Conservation (phyloP, 495 filamentous ascomycete species). For the Hypoxylon intermedium region DNA sequence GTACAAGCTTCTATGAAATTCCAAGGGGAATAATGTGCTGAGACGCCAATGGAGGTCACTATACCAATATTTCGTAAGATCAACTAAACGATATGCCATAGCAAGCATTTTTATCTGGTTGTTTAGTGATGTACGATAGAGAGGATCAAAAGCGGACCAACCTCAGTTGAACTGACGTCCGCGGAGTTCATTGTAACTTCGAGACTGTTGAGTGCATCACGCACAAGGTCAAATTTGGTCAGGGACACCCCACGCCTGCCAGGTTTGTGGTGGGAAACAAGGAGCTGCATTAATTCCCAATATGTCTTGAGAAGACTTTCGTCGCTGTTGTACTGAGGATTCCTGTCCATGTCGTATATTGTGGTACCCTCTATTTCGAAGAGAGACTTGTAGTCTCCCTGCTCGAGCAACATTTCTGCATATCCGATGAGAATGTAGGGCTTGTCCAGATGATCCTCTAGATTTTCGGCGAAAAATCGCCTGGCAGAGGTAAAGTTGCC, state of each 20-base stretch:
- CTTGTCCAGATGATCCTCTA: slow-evolving; percentile 21
- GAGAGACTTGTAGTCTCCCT: slow-evolving; percentile 25
- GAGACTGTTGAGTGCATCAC: background rate
- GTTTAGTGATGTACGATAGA: background rate
- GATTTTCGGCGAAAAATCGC: slow-evolving; percentile 18
- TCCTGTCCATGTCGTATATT: background rate
- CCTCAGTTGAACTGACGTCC: slow-evolving; percentile 18
- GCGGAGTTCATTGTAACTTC: background rate
- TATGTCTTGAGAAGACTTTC: background rate
- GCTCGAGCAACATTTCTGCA: slow-evolving; percentile 29
- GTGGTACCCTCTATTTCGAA: background rate
- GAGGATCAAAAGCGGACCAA: background rate
- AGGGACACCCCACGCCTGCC: background rate
- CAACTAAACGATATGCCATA: background rate
- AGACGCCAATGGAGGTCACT: background rate
- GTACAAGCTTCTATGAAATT: slow-evolving; percentile 8
- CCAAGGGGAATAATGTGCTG: background rate
- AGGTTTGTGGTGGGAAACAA: slow-evolving; percentile 4
- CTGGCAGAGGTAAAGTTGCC: slow-evolving; percentile 27
- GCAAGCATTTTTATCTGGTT: slow-evolving; percentile 18
- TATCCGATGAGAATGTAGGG: slow-evolving; percentile 33
- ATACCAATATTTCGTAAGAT: background rate
- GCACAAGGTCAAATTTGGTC: background rate
- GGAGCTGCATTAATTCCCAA: slow-evolving; percentile 4
- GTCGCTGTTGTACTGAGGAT: background rate